Evolutionary conservation across 2,329 filamentous ascomycete genomes (phyloP).

Genomic region (Thielaviopsis punctulata): DNA sequence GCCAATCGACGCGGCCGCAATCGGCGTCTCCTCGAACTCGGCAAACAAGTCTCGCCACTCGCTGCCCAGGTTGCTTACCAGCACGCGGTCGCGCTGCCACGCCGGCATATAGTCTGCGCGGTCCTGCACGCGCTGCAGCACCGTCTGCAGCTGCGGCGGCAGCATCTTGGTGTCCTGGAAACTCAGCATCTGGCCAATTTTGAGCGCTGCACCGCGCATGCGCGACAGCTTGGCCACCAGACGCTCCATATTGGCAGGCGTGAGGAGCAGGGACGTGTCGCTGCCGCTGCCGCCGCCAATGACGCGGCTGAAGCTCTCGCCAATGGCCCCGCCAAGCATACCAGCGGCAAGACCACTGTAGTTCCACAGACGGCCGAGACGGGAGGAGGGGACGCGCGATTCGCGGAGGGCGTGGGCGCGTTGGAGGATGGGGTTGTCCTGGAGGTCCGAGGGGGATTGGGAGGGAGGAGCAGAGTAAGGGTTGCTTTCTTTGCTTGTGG

Average conservation of each 20-base stretch:
- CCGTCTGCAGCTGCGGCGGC: slow-evolving; percentile 68
- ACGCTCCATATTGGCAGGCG: slow-evolving; percentile 77
- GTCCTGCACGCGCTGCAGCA: slow-evolving; percentile 88
- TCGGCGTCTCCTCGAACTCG: slow-evolving; percentile 76
- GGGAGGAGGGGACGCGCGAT: slow-evolving; percentile 76
- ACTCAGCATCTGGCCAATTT: slow-evolving; percentile 94
- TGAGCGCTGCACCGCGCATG: slow-evolving; percentile 94
- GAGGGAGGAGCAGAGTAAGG: not conserved
- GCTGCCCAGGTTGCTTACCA: slow-evolving; percentile 58
- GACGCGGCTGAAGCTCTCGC: slow-evolving; percentile 65
- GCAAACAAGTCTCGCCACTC: slow-evolving; percentile 74
- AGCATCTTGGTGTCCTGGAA: slow-evolving; percentile 96
- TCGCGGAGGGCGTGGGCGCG: slow-evolving; percentile 57
- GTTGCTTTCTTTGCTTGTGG: too few species aligned
- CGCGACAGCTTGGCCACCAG: slow-evolving; percentile 82
- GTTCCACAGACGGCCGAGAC: slow-evolving; percentile 80
- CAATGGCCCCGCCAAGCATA: slow-evolving; percentile 85
- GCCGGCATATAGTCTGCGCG: slow-evolving; percentile 96
- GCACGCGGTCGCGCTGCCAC: slow-evolving; percentile 75
- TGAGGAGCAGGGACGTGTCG: slow-evolving; percentile 68
- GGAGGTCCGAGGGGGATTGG: not conserved
- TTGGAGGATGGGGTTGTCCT: slow-evolving; percentile 14
- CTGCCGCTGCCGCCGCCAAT: slow-evolving; percentile 45
- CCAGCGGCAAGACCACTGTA: slow-evolving; percentile 85
- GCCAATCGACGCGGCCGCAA: slow-evolving; percentile 91